Evolutionary conservation across 306 rosid genomes (phyloP).

Genomic region (Citrullus colocynthis): DNA sequence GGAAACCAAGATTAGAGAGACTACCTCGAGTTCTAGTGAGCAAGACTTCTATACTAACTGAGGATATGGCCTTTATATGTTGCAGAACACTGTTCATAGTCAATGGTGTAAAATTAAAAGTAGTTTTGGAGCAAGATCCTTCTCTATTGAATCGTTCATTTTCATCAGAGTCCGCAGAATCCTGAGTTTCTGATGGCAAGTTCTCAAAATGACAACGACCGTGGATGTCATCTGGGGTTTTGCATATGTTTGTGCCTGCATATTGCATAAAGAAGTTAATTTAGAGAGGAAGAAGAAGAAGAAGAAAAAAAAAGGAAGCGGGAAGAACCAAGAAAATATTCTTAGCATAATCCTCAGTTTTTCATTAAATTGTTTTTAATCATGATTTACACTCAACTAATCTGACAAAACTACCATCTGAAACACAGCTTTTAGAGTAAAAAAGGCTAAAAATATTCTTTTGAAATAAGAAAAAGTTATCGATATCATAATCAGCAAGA

Average conservation of each 20-base stretch:
- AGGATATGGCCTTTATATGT: conserved; percentile 34
- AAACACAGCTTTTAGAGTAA: not conserved
- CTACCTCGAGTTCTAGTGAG: conserved; percentile 15
- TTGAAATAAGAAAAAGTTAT: not conserved
- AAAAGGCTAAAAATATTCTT: not conserved
- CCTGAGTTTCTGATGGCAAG: conserved; percentile 21
- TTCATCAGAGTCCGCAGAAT: conserved; percentile 26
- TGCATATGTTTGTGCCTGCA: conserved; percentile 20
- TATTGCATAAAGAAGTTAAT: conserved; percentile 6
- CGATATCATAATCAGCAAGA: not conserved
- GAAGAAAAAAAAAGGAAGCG: too few relatives aligned
- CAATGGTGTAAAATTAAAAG: conserved; percentile 17
- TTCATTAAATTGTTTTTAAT: not conserved
- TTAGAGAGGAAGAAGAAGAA: conserved; percentile 1
- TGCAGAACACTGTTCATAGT: conserved; percentile 54
- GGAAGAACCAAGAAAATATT: not conserved
- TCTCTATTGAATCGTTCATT: conserved; percentile 20
- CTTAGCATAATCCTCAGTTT: not conserved
- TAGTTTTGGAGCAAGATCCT: conserved; percentile 18
- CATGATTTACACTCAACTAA: not conserved
- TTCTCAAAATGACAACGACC: conserved; percentile 23
- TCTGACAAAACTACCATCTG: not conserved
- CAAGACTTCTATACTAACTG: conserved; percentile 26
- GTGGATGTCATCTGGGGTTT: conserved; percentile 29
- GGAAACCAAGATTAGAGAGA: conserved; percentile 16